phyloP scores from a whole-genome alignment of 257 asterid genomes.

The Ilex asprella region DNA sequence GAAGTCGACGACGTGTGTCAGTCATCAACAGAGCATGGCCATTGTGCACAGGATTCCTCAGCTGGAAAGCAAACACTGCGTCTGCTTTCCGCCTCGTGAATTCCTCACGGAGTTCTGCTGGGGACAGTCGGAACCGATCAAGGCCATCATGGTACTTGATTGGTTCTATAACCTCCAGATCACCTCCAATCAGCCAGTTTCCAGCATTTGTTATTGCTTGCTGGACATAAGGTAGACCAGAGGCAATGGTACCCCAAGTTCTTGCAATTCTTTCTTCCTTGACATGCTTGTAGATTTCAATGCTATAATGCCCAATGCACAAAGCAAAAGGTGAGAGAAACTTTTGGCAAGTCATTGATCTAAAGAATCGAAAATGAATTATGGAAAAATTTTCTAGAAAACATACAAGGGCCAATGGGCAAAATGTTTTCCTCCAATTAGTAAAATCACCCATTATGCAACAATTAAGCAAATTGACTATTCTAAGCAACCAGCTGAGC shows the following conservation, averaged over 20 bases:
- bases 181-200: conserved; percentile 91
- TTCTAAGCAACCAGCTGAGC: too few relatives aligned
- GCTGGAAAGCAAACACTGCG: conserved; percentile 94
- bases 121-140: conserved; percentile 81
- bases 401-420: too few relatives aligned
- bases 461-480: too few relatives aligned
- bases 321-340: background rate
- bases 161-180: conserved; percentile 70
- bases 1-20: conserved; percentile 81
- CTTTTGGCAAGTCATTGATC: background rate
- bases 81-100: conserved; percentile 73
- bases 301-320: conserved; percentile 29
- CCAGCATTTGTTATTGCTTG: conserved; percentile 60
- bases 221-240: conserved; percentile 82
- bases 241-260: conserved; percentile 94
- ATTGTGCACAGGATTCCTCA: conserved; percentile 90
- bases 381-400: too few relatives aligned
- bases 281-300: conserved; percentile 84
- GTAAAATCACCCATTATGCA: too few relatives aligned
- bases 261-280: conserved; percentile 92
- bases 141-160: conserved; percentile 63
- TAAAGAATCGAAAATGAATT: background rate
- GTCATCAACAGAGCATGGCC: conserved; percentile 91
- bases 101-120: conserved; percentile 68
- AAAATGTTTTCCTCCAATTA: too few relatives aligned